These are phyloP conservation scores for Tylopilus sp. DNA, from an alignment of 768 basidiomycete genomes.

Conservation along the genomic window DNA sequence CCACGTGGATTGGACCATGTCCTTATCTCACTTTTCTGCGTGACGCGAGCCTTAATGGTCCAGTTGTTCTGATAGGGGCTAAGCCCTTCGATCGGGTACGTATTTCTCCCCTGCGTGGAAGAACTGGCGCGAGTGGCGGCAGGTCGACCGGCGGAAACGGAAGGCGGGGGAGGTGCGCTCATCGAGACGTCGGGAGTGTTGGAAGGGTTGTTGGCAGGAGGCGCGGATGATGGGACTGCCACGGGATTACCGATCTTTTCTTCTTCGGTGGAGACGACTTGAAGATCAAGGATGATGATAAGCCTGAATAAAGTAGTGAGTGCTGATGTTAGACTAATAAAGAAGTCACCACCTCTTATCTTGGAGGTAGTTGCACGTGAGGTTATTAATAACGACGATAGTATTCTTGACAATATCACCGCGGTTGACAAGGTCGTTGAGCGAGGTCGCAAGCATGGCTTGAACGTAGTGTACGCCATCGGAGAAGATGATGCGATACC, in stretches of 20 bases:
- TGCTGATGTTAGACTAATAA: not conserved
- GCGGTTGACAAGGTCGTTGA: conserved; percentile 70
- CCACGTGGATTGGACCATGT: conserved; percentile 87
- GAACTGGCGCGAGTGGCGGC: conserved; percentile 2
- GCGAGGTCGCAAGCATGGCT: conserved; percentile 92
- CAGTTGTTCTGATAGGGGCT: conserved; percentile 98
- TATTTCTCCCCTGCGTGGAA: conserved; percentile 24
- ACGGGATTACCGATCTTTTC: conserved; percentile 76
- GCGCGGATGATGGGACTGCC: conserved; percentile 33
- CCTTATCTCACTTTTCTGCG: conserved; percentile 83
- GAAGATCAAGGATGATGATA: conserved; percentile 72
- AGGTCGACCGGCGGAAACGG: conserved; percentile 21
- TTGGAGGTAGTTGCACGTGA: conserved; percentile 81
- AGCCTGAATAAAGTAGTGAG: conserved; percentile 46
- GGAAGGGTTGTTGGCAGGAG: conserved; percentile 20
- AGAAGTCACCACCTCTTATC: conserved; percentile 58
- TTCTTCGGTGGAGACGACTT: conserved; percentile 46
- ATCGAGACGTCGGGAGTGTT: conserved; percentile 28
- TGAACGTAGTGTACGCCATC: conserved; percentile 87
- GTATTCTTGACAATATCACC: conserved; percentile 61
- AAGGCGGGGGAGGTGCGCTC: conserved; percentile 27
- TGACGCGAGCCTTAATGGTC: conserved; percentile 95
- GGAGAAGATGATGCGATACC: conserved; percentile 82
- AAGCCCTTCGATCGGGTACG: conserved; percentile 89
- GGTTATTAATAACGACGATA: conserved; percentile 66